Conservation (phyloP, 192 early-diverging fungal species). For the Mortierella claussenii region DNA sequence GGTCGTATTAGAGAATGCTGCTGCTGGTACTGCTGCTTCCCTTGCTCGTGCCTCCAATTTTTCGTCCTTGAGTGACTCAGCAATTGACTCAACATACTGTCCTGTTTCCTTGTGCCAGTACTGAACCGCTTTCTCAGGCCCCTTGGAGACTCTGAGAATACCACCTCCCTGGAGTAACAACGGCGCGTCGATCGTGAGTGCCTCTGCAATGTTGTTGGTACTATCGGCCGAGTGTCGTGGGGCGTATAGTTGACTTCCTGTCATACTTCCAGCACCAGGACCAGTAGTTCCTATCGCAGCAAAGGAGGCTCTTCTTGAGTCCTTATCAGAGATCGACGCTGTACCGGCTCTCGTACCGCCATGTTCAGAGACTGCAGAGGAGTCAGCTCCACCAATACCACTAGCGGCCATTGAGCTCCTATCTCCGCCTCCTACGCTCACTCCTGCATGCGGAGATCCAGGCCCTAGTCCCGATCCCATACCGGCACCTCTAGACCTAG, state of each 20-base stretch:
- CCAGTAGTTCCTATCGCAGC: background rate
- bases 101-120: constrained; percentile 33
- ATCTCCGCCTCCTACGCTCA: background rate
- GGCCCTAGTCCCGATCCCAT: constrained; percentile 13
- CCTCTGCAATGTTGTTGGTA: constrained; percentile 35
- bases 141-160: constrained; percentile 37
- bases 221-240: constrained; percentile 37
- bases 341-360: too few species aligned
- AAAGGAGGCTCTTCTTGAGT: constrained; percentile 6
- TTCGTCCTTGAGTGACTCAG: constrained; percentile 23
- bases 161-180: constrained; percentile 35
- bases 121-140: constrained; percentile 41
- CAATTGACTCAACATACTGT: constrained; percentile 27
- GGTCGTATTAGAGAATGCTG: background rate
- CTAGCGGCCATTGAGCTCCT: constrained; percentile 3
- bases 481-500: constrained; percentile 15
- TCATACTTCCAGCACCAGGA: constrained; percentile 1
- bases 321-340: constrained; percentile 14
- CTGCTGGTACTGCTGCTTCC: background rate
- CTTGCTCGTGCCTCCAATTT: background rate
- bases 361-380: constrained; percentile 9
- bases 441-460: background rate
- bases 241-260: constrained; percentile 12
- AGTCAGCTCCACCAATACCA: constrained; percentile 4
- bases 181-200: constrained; percentile 16